phyloP scores from a whole-genome alignment of 192 early-diverging fungal genomes.

The Ambispora gerdemannii region DNA sequence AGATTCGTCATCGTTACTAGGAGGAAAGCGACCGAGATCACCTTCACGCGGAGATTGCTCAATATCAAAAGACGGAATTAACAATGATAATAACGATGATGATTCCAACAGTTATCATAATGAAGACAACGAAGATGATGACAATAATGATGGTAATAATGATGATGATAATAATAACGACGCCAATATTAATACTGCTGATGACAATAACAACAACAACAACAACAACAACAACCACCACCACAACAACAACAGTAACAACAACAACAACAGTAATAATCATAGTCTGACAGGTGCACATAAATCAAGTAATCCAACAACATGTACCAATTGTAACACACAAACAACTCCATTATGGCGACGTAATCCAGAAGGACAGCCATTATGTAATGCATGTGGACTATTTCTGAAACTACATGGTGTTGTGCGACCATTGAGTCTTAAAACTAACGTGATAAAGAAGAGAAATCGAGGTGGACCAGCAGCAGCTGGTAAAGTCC shows the following conservation, averaged over 20 bases:
- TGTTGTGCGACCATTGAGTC: slow-evolving; percentile 76
- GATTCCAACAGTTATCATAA: slow-evolving; percentile 27
- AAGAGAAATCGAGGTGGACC: slow-evolving; percentile 73
- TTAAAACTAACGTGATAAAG: slow-evolving; percentile 89
- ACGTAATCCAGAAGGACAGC: slow-evolving; percentile 80
- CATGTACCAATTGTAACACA: slow-evolving; percentile 83
- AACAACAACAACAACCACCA: background rate
- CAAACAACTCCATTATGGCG: slow-evolving; percentile 96
- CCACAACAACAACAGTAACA: slow-evolving; percentile 16
- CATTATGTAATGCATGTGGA: slow-evolving; percentile 97
- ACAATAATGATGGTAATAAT: slow-evolving; percentile 27
- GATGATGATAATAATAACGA: background rate
- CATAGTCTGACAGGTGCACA: slow-evolving; percentile 24
- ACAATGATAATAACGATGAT: slow-evolving; percentile 30
- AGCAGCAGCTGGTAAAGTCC: slow-evolving; percentile 4
- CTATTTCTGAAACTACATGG: slow-evolving; percentile 94
- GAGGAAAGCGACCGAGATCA: slow-evolving; percentile 30
- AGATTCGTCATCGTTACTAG: slow-evolving; percentile 2
- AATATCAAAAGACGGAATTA: slow-evolving; percentile 26
- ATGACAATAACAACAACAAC: background rate
- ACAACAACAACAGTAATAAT: slow-evolving; percentile 35
- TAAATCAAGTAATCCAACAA: slow-evolving; percentile 41
- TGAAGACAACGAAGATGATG: slow-evolving; percentile 34
- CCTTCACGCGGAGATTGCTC: slow-evolving; percentile 22
- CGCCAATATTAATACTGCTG: background rate